A percentile compares a stretch with the other conserved stretches of the same genome.
phyloP scores from a whole-genome alignment of 495 filamentous ascomycete genomes.

The Echria macrotheca region DNA sequence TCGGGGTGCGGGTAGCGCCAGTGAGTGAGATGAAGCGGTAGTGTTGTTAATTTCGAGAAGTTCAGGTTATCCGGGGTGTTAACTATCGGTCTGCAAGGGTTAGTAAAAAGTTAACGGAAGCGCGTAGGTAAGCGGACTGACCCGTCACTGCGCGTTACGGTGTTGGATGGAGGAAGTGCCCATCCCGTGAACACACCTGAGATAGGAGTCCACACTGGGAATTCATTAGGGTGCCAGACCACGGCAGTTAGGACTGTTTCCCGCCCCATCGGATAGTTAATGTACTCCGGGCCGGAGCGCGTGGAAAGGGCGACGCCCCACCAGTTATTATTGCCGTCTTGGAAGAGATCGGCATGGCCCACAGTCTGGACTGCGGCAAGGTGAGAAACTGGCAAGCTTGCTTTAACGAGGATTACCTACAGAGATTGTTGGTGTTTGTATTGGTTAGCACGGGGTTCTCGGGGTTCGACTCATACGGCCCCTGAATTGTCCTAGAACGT shows the following conservation, averaged over 20 bases:
- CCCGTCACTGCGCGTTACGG: slow-evolving; percentile 22
- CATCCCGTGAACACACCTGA: slow-evolving; percentile 41
- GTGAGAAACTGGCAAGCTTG: neutral
- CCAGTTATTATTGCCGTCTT: slow-evolving; percentile 50
- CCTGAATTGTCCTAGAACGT: slow-evolving; percentile 40
- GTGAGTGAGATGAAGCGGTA: slow-evolving; percentile 44
- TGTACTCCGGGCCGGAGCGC: slow-evolving; percentile 39
- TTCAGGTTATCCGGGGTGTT: slow-evolving; percentile 35
- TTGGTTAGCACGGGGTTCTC: slow-evolving; percentile 53
- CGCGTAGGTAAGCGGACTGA: no score
- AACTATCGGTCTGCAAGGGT: slow-evolving; percentile 17
- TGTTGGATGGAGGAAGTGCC: slow-evolving; percentile 29
- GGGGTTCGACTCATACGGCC: slow-evolving; percentile 51
- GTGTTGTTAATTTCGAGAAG: slow-evolving; percentile 31
- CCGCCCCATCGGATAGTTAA: slow-evolving; percentile 55
- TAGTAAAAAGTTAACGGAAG: no score
- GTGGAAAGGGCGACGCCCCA: slow-evolving; percentile 43
- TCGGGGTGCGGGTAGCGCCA: slow-evolving; percentile 41
- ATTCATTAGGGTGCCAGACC: slow-evolving; percentile 41
- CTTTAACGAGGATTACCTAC: slow-evolving; percentile 17
- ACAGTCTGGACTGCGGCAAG: slow-evolving; percentile 43
- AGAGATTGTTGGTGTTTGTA: slow-evolving; percentile 43
- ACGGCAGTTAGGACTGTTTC: slow-evolving; percentile 54
- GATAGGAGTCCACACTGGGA: slow-evolving; percentile 40
- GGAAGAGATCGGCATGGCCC: slow-evolving; percentile 47